phyloP scores from a whole-genome alignment of 2,329 filamentous ascomycete genomes.

The Didymella pomorum region DNA sequence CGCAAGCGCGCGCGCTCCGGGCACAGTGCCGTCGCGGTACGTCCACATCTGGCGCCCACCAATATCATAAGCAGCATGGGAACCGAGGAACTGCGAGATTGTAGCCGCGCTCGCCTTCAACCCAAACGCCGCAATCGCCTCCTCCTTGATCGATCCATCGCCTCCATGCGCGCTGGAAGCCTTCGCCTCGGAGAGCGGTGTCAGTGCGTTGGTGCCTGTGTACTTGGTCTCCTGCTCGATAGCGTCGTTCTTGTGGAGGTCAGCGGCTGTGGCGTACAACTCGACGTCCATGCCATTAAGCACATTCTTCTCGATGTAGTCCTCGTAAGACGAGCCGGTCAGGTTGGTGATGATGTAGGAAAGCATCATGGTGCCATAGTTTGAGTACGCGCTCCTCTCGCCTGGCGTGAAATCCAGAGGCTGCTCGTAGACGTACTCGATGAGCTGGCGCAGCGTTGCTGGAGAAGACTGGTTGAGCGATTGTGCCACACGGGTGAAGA shows the following conservation, averaged over 20 bases:
- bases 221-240: conserved; percentile 25
- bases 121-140: conserved; percentile 25
- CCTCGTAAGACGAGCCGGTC: conserved; percentile 25
- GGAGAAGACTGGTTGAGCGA: conserved; percentile 28
- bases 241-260: conserved; percentile 16
- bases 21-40: conserved; percentile 13
- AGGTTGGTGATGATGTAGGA: conserved; percentile 27
- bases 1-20: conserved; percentile 17
- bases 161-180: conserved; percentile 25
- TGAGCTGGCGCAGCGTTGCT: conserved; percentile 28
- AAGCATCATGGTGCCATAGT: conserved; percentile 33
- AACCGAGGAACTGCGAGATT: conserved; percentile 26
- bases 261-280: conserved; percentile 18
- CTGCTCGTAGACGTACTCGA: conserved; percentile 28
- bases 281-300: conserved; percentile 25
- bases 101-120: conserved; percentile 28
- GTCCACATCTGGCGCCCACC: conserved; percentile 6
- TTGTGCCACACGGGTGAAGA: conserved; percentile 26
- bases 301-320: conserved; percentile 28
- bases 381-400: conserved; percentile 25
- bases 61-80: conserved; percentile 4
- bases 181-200: conserved; percentile 3
- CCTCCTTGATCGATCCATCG: conserved; percentile 31
- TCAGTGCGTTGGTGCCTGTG: conserved; percentile 9
- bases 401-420: conserved; percentile 33